Percentiles rank a stretch among this genome's conserved stretches.
Conservation (phyloP, 2,329 filamentous ascomycete genomes). For the Geosmithia flava region DNA sequence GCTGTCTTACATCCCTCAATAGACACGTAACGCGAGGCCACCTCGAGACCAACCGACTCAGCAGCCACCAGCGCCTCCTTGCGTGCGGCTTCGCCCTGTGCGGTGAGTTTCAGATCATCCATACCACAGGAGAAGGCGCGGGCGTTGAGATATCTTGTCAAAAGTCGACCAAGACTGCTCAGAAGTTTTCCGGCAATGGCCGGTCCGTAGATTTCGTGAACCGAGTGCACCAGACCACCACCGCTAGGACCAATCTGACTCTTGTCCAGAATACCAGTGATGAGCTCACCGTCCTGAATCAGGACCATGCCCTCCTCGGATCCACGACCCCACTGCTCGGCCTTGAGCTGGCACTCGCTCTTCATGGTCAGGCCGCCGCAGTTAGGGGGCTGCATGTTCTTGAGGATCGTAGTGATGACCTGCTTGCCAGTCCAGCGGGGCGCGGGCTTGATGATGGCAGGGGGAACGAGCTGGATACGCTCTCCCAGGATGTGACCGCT, state of each 20-base stretch:
- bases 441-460: conserved; percentile 70
- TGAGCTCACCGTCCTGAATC: conserved; percentile 76
- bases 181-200: conserved; percentile 76
- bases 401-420: conserved; percentile 80
- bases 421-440: conserved; percentile 94
- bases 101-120: conserved; percentile 81
- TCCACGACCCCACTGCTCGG: conserved; percentile 62
- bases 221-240: conserved; percentile 79
- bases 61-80: conserved; percentile 57
- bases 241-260: conserved; percentile 80
- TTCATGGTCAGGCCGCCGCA: conserved; percentile 68
- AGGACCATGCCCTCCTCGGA: conserved; percentile 71
- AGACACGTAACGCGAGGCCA: conserved; percentile 81
- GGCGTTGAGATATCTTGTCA: conserved; percentile 87
- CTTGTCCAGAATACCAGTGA: conserved; percentile 90
- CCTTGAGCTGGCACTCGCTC: conserved; percentile 66
- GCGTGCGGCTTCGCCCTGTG: conserved; percentile 61
- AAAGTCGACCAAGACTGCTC: conserved; percentile 75
- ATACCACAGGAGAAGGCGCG: conserved; percentile 95
- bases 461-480: conserved; percentile 67
- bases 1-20: conserved; percentile 53
- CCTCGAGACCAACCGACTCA: conserved; percentile 57
- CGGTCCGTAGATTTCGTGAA: conserved; percentile 89
- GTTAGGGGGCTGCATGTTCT: conserved; percentile 73
- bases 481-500: conserved; percentile 78